Percentiles rank a stretch among this genome's conserved stretches.
Conservation (phyloP, 2,329 filamentous ascomycete species). For the Diaporthe batatas region DNA sequence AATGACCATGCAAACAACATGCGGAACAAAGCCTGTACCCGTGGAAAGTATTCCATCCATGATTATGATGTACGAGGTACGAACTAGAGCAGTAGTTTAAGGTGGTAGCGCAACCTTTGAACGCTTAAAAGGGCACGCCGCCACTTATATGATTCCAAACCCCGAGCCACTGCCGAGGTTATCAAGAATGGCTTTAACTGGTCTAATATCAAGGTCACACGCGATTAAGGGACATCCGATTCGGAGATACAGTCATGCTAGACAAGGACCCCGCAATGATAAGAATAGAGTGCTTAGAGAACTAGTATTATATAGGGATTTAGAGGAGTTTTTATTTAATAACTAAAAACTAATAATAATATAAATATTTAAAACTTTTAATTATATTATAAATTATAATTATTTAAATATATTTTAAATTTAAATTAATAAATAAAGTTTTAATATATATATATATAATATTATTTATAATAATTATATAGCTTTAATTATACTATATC, state of each 20-base stretch:
- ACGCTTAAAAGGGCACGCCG: background rate
- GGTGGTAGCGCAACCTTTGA: no score
- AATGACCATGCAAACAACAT: constrained; percentile 3
- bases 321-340: no score
- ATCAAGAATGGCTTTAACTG: constrained; percentile 26
- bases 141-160: background rate
- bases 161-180: constrained; percentile 38
- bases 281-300: constrained; percentile 27
- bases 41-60: constrained; percentile 27
- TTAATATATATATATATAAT: no score
- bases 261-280: constrained; percentile 41
- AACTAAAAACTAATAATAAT: no score
- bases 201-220: constrained; percentile 10
- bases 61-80: background rate
- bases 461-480: no score
- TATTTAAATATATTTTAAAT: no score
- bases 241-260: constrained; percentile 35
- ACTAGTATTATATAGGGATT: background rate
- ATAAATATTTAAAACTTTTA: no score
- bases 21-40: background rate
- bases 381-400: no score
- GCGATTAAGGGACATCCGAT: constrained; percentile 35
- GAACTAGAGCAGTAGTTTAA: background rate
- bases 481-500: no score
- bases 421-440: no score